Conservation (phyloP, 2,329 filamentous ascomycete species). For the Cordyceps javanica region DNA sequence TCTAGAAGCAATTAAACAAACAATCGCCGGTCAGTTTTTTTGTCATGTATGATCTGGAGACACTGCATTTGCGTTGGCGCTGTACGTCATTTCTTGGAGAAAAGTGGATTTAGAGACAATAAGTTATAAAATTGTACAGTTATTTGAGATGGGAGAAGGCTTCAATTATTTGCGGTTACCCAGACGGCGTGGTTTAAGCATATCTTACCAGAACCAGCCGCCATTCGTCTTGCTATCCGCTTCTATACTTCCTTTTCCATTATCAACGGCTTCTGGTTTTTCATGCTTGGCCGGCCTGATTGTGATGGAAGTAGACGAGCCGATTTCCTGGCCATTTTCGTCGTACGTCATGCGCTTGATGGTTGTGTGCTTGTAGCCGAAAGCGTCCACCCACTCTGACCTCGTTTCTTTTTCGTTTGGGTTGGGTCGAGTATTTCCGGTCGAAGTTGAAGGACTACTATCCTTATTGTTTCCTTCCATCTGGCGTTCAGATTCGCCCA, state of each 20-base stretch:
- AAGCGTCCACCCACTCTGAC: conserved; percentile 37
- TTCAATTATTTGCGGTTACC: no score
- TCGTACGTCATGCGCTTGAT: conserved; percentile 35
- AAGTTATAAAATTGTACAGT: not conserved
- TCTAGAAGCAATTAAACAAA: conserved; percentile 25
- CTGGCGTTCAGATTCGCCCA: conserved; percentile 10
- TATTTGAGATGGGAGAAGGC: not conserved
- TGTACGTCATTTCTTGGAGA: not conserved
- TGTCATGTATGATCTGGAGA: conserved; percentile 2
- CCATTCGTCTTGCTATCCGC: conserved; percentile 1
- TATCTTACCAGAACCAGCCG: conserved; percentile 6
- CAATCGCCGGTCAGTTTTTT: not conserved
- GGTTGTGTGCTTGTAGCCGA: conserved; percentile 38
- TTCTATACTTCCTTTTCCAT: not conserved
- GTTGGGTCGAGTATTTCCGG: conserved; percentile 16
- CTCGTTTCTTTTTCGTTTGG: conserved; percentile 30
- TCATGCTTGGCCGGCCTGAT: conserved; percentile 25
- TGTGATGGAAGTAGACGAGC: conserved; percentile 30
- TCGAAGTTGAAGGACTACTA: not conserved
- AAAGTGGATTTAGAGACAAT: not conserved
- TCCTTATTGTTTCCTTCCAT: not conserved
- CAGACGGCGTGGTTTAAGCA: no score
- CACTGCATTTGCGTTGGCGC: conserved; percentile 10
- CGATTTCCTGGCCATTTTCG: conserved; percentile 35
- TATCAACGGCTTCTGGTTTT: not conserved